Evolutionary conservation across 371 early-diverging fungal species (phyloP).

Genomic region (Mucor plumbeus): DNA sequence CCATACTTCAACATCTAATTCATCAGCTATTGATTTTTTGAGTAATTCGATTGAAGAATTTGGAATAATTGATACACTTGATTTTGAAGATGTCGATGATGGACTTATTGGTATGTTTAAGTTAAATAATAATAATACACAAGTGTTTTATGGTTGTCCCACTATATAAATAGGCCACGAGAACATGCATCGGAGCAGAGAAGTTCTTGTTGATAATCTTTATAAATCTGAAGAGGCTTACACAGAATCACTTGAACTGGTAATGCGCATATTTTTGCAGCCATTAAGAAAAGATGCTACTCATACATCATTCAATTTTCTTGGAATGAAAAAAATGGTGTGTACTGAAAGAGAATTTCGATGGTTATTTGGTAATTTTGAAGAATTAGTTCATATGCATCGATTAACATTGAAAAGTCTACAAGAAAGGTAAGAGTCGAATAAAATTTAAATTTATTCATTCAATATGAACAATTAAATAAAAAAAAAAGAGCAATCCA

Average conservation of each 20-base stretch:
- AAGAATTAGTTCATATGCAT: constrained; percentile 41
- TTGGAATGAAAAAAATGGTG: constrained; percentile 43
- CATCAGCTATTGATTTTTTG: constrained; percentile 17
- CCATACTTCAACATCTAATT: constrained; percentile 9
- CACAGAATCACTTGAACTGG: constrained; percentile 39
- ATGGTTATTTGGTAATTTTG: constrained; percentile 53
- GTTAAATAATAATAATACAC: background rate
- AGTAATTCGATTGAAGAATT: constrained; percentile 12
- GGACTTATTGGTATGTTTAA: constrained; percentile 33
- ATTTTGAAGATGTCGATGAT: constrained; percentile 32
- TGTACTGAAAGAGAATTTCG: constrained; percentile 49
- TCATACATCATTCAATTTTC: constrained; percentile 37
- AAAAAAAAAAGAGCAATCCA: background rate
- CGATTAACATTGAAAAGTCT: constrained; percentile 33
- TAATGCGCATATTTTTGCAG: constrained; percentile 32
- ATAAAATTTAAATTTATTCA: background rate
- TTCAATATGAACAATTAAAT: background rate
- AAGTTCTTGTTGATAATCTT: constrained; percentile 39
- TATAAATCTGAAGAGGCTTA: constrained; percentile 44
- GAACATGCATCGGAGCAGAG: constrained; percentile 40
- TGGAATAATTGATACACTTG: constrained; percentile 11
- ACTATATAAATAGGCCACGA: constrained; percentile 41
- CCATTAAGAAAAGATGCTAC: constrained; percentile 41
- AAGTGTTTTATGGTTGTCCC: background rate
- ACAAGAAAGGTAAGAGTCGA: constrained; percentile 39